Evolutionary conservation across 164 flowering plant genomes (phyloP), one percentile per base, ranked within the genome.

Genomic region (Liquidambar formosana): DNA sequence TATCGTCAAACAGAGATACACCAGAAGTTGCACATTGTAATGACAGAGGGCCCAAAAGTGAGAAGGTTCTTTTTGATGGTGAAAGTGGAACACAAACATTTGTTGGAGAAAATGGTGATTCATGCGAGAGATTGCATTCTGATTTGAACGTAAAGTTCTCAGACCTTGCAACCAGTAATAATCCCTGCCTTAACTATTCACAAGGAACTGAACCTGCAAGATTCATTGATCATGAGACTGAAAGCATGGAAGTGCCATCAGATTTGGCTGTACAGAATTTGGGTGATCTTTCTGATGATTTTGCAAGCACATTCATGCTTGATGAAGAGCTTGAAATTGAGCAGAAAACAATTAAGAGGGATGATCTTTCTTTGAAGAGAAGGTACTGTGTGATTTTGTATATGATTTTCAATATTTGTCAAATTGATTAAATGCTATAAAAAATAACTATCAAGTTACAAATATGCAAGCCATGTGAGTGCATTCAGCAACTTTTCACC

Each of bases 321-420:
- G 98, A 94, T 67, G 97, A 94, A 75, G 98, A 94, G 83, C 81
- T 94, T 57, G 97, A 94, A 73, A 53, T 83, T 61, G 96, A 92
- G 82, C 88, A 75, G 51, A 76, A 78, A 65, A 72, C 80, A 45
- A 47, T 14, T 12, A 80, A 68, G 61, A 82, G 68, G 49, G 81
- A 78, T 66, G 77, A 68, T 63, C 71, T 52, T 69, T 77, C 73
- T 26, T 71, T 82, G 12, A 59, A 44, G 61, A 78, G 67, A 76
- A 93, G 96, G 97, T 91, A 81, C 3, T 25, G 5, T 46, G 27
- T 66, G 45, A 3, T 59, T 46, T 61, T 45, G 48, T 44, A 33
- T 63, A 47, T 13, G 25, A 23, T 46, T 23, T 13, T 19, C n/a
- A 10, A n/a, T 49, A 33, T 33, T 33, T 33, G 41, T 33, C 41